Evolutionary conservation across 2,329 filamentous ascomycete species (phyloP).

Genomic region (Pseudogymnoascus verrucosus): DNA sequence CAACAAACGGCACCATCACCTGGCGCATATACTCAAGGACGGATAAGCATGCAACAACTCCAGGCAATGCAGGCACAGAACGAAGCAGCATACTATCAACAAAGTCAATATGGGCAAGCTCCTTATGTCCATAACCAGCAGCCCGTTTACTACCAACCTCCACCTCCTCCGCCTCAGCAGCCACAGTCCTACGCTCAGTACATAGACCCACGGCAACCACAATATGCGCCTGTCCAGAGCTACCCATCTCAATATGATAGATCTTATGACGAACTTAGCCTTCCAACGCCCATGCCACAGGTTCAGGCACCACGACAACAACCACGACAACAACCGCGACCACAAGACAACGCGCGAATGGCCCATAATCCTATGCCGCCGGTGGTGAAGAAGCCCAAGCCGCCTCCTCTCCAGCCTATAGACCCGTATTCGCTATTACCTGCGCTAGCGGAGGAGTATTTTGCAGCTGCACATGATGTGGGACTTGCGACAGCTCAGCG

Average conservation of each 20-base stretch:
- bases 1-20: conserved; percentile 8
- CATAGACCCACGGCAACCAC: conserved; percentile 23
- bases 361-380: not conserved
- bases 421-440: conserved; percentile 55
- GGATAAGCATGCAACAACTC: conserved; percentile 16
- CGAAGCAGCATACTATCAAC: conserved; percentile 12
- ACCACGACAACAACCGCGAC: conserved; percentile 12
- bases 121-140: conserved; percentile 17
- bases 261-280: conserved; percentile 2
- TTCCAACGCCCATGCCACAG: not conserved
- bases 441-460: conserved; percentile 68
- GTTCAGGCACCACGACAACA: conserved; percentile 13
- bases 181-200: conserved; percentile 28
- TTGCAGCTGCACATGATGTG: conserved; percentile 54
- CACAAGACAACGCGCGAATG: not conserved
- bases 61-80: conserved; percentile 13
- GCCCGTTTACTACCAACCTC: conserved; percentile 24
- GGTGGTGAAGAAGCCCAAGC: not conserved
- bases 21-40: conserved; percentile 10
- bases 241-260: conserved; percentile 9
- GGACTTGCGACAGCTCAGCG: conserved; percentile 41
- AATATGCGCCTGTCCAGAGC: conserved; percentile 4
- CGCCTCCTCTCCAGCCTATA: not conserved
- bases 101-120: conserved; percentile 22
- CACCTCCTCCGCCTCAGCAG: conserved; percentile 28